Evolutionary conservation across 345 rosid species (phyloP), one percentile per base, ranked within the genome.

Genomic region (Brassica cretica): DNA sequence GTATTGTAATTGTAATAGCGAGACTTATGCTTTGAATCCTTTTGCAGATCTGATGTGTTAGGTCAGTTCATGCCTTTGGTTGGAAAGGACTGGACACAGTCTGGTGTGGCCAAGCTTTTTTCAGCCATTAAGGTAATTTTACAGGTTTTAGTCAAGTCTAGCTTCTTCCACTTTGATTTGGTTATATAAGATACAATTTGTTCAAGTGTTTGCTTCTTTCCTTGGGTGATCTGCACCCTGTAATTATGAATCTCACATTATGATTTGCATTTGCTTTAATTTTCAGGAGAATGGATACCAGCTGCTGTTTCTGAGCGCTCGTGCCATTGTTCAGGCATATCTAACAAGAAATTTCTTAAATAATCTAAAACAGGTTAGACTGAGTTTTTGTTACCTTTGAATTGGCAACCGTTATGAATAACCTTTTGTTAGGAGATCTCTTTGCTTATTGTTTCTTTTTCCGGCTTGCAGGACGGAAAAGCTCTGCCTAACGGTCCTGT

Each of bases 1-100:
- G 37, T 64, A 39, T 69, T 74, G 46, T 8, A 15, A 64, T 10
- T 44, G 44, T 56, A 19, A 24, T 59, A 70, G 35, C 24, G 11
- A 49, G n/a, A 73, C 14, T 15, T 62, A 7, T 30, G 66, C 44
- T 76, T 4, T 61, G 24, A 21, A 21, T 21, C 24, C 24, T 21
- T 21, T 84, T 85, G 72, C 86, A 93, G 98, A 87, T 93, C 98
- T 75, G 98, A 91, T 82, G 98, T 93, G 68, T 83, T 93, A 53
- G 98, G 98, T 76, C 98, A 93, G 82, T 88, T 93, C 79, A 93
- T 93, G 98, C 98, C 98, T 81, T 84, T 93, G 85, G 93, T 93
- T 77, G 98, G 98, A 76, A 91, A 87, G 79, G 98, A 93, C 78
- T 93, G 98, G 98, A 87, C 98, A 37, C 98, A 93, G 75, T 90